phyloP scores from a whole-genome alignment of 2,329 filamentous ascomycete genomes.

The Gnomoniopsis smithogilvyi region DNA sequence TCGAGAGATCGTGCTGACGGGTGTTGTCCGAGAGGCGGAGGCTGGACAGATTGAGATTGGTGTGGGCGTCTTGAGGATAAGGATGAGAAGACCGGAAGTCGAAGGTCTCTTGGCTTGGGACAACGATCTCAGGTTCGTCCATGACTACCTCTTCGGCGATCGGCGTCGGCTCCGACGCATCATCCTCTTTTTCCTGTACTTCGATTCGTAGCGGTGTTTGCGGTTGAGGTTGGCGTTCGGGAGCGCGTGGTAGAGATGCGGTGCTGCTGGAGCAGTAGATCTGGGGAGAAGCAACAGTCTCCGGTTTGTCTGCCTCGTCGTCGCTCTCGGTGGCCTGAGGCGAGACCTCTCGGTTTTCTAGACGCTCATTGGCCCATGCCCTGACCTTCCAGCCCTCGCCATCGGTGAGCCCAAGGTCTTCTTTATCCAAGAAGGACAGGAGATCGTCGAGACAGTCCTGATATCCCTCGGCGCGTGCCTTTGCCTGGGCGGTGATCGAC shows the following conservation, averaged over 20 bases:
- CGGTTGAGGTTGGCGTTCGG: not conserved
- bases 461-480: slow-evolving; percentile 77
- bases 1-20: slow-evolving; percentile 36
- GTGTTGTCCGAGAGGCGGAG: slow-evolving; percentile 54
- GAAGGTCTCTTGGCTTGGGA: slow-evolving; percentile 60
- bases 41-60: slow-evolving; percentile 58
- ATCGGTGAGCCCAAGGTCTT: slow-evolving; percentile 73
- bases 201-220: slow-evolving; percentile 26
- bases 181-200: slow-evolving; percentile 34
- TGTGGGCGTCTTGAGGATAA: slow-evolving; percentile 49
- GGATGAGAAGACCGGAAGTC: slow-evolving; percentile 65
- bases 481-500: slow-evolving; percentile 72
- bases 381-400: slow-evolving; percentile 68
- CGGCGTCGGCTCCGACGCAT: slow-evolving; percentile 26
- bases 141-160: slow-evolving; percentile 17
- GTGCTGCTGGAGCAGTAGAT: slow-evolving; percentile 46
- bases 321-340: slow-evolving; percentile 42
- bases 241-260: slow-evolving; percentile 29
- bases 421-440: slow-evolving; percentile 77
- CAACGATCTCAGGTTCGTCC: slow-evolving; percentile 36
- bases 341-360: slow-evolving; percentile 59
- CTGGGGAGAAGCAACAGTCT: slow-evolving; percentile 57
- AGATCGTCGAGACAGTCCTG: slow-evolving; percentile 93
- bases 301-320: slow-evolving; percentile 64
- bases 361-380: slow-evolving; percentile 65